Percentiles rank a stretch among this genome's conserved stretches.
Conservation (phyloP, 768 basidiomycete species). For the Naematelia encephala region DNA sequence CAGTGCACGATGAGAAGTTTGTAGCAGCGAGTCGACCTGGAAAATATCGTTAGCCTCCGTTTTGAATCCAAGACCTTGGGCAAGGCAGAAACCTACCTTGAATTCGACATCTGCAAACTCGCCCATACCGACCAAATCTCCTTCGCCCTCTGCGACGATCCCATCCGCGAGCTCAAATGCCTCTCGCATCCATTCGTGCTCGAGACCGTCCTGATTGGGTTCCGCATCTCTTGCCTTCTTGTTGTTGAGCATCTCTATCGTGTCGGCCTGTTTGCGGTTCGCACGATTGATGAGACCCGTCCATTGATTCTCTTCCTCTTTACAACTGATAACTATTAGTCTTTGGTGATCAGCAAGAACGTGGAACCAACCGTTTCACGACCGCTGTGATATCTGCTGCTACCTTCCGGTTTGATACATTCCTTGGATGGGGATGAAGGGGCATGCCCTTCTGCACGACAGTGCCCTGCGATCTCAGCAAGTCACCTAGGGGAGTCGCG, state of each 20-base stretch:
- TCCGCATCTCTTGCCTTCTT: conserved; percentile 11
- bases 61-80: background rate
- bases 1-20: conserved; percentile 38
- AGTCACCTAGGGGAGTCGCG: background rate
- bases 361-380: conserved; percentile 35
- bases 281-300: conserved; percentile 20
- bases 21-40: conserved; percentile 46
- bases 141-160: conserved; percentile 26
- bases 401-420: conserved; percentile 37
- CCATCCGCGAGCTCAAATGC: conserved; percentile 51
- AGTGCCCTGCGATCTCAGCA: background rate
- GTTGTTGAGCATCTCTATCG: conserved; percentile 16
- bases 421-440: conserved; percentile 43
- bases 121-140: conserved; percentile 31
- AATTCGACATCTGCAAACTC: conserved; percentile 48
- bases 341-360: background rate
- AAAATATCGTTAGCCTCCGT: background rate
- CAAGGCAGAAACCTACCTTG: conserved; percentile 36
- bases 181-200: conserved; percentile 43
- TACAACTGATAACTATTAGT: conserved; percentile 19
- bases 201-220: conserved; percentile 22
- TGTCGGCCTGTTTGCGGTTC: conserved; percentile 30
- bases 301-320: conserved; percentile 40
- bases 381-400: conserved; percentile 28
- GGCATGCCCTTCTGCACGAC: conserved; percentile 2